A percentile compares a stretch with the other conserved stretches of the same genome.
Evolutionary conservation across 208 protist species (phyloP).

Genomic region (Endotrypanum monterogeii): DNA sequence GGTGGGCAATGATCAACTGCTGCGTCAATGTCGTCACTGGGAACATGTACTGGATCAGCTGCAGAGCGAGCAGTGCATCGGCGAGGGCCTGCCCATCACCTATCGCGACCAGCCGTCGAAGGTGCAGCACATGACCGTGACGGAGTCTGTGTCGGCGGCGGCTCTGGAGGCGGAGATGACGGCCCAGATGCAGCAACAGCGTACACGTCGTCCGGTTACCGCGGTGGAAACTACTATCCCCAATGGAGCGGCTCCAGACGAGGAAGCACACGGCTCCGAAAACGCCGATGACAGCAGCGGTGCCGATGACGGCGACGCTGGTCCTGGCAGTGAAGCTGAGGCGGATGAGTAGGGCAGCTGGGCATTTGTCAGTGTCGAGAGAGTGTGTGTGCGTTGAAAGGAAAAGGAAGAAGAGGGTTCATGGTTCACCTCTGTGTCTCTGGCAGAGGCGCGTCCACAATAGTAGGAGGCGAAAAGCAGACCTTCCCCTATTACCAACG

Average conservation of each 20-base stretch:
- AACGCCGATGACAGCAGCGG: background rate
- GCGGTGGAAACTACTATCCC: background rate
- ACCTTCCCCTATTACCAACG: background rate
- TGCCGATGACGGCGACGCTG: background rate
- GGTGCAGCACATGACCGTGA: conserved; percentile 34
- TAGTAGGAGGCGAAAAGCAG: background rate
- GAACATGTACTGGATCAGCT: conserved; percentile 66
- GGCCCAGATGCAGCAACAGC: background rate
- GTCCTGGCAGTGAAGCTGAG: conserved; percentile 7
- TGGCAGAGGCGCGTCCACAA: background rate
- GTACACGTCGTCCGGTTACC: too few species aligned
- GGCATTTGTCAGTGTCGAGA: background rate
- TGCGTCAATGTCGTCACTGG: conserved; percentile 82
- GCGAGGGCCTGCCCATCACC: conserved; percentile 73
- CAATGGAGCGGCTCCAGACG: background rate
- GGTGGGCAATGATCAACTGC: conserved; percentile 78
- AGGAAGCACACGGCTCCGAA: background rate
- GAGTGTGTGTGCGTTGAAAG: too few species aligned
- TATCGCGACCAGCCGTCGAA: conserved; percentile 31
- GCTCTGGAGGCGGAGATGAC: conserved; percentile 35
- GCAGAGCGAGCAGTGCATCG: conserved; percentile 53
- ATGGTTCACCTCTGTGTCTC: too few species aligned
- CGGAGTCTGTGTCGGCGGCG: conserved; percentile 32
- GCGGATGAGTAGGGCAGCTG: conserved; percentile 22
- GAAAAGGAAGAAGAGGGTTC: too few species aligned